These are phyloP conservation scores for Zygotorulaspora mrakii DNA, from an alignment of 1,139 yeast species.

Conservation along the genomic window DNA sequence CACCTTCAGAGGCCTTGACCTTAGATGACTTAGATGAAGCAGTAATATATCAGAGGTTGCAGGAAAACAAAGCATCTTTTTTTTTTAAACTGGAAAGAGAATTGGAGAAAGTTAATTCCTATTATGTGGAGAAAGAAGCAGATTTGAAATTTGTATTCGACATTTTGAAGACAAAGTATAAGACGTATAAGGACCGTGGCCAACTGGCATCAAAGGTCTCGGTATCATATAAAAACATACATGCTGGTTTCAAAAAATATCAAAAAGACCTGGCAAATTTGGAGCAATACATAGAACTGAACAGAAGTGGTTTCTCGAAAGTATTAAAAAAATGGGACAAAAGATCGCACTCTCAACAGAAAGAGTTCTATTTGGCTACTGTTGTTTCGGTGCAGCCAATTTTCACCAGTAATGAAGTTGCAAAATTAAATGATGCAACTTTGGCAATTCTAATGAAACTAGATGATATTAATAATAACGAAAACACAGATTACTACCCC, in stretches of 20 bases:
- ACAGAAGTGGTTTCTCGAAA: constrained; percentile 92
- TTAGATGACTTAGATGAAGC: constrained; percentile 31
- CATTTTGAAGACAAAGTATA: constrained; percentile 67
- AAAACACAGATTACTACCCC: constrained; percentile 34
- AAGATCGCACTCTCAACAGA: constrained; percentile 88
- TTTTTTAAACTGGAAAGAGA: constrained; percentile 92
- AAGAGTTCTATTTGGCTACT: constrained; percentile 82
- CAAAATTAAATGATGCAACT: constrained; percentile 69
- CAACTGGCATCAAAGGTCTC: constrained; percentile 49
- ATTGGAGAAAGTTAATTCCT: constrained; percentile 85
- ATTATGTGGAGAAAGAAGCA: constrained; percentile 86
- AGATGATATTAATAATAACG: constrained; percentile 84
- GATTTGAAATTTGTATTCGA: constrained; percentile 77
- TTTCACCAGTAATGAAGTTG: constrained; percentile 84
- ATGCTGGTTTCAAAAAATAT: constrained; percentile 85
- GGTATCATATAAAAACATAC: constrained; percentile 60
- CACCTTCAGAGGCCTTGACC: constrained; percentile 20
- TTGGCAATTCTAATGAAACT: constrained; percentile 62
- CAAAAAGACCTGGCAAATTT: constrained; percentile 82
- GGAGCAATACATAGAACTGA: constrained; percentile 89
- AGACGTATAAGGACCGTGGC: constrained; percentile 49
- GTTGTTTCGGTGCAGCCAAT: constrained; percentile 97
- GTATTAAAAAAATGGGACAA: constrained; percentile 98
- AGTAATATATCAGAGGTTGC: constrained; percentile 54
- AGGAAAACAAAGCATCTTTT: constrained; percentile 89